Evolutionary conservation across 2,329 filamentous ascomycete species (phyloP), one percentile per base, ranked within the genome.

Genomic region (Acarospora socialis): DNA sequence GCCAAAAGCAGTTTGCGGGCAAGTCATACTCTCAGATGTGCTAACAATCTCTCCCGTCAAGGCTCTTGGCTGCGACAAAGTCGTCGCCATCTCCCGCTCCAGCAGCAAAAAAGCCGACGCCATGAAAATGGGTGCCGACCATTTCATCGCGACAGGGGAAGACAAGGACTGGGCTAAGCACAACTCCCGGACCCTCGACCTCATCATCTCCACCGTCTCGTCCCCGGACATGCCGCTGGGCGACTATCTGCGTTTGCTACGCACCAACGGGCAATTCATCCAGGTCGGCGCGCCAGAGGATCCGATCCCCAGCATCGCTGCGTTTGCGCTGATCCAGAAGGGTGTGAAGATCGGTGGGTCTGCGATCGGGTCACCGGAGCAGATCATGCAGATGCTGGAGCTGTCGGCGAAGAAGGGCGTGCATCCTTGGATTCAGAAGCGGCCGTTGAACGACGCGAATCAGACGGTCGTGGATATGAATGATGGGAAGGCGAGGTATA

Each of bases 251-350:
- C 45, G 55, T 9, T 59, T 82, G 6, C 57, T 81, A 20, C 61
- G 65, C 36, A 54, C 62, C 10, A 63, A 70, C 29, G 76, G 77
- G 4, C 61, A 60, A 9, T 73, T 79, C 43, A 65, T 79, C 35
- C 72, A 79, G 52, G 63, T 82, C 29, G 77, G 76, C 17, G 68
- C 68, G 1, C 77, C 77, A 0, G 77, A 82, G 45, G 64, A 66
- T 35, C 51, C 53, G 10, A 38, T 60, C 19, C 71, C 70, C 4
- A 54, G 56, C 2, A 60, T 80, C 43, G 61, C 57, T 41, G 68
- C 68, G 5, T 73, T 69, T 43, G 56, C 65, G 3, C 53, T 81
- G 35, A 70, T 80, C 30, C 52, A 49, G 26, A 75, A 72, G 44
- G 63, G 67, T 3, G 47, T 63, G 22, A 65, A 61, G 44, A 48